These are phyloP conservation scores for Nemania bipapillata DNA, from an alignment of 2,329 filamentous ascomycete species.

Conservation along the genomic window DNA sequence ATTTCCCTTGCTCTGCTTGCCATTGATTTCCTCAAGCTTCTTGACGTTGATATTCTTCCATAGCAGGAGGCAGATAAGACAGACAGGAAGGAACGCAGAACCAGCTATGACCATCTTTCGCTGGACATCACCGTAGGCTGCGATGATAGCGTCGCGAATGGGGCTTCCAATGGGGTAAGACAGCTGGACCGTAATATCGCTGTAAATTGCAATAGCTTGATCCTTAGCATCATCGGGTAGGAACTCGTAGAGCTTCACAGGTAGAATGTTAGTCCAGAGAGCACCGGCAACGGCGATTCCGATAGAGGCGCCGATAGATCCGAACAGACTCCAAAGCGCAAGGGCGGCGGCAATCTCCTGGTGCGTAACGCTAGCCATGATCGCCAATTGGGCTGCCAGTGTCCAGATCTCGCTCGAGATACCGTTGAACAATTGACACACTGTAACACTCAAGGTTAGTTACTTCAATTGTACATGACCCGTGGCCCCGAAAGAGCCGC, in stretches of 20 bases:
- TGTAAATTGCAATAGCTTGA: slow-evolving; percentile 1
- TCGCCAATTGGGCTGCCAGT: slow-evolving; percentile 15
- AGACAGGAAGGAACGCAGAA: slow-evolving; percentile 12
- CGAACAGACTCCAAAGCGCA: slow-evolving; percentile 11
- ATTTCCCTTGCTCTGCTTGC: slow-evolving; percentile 6
- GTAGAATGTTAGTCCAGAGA: slow-evolving; percentile 20
- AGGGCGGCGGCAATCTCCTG: slow-evolving; percentile 21
- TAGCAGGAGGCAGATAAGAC: slow-evolving; percentile 17
- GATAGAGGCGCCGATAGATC: slow-evolving; percentile 17
- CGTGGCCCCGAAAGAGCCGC: neutral
- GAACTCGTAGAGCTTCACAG: slow-evolving; percentile 19
- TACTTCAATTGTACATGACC: neutral
- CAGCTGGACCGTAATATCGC: slow-evolving; percentile 6
- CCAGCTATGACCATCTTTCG: slow-evolving; percentile 24
- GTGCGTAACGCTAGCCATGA: slow-evolving; percentile 21
- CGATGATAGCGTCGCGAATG: slow-evolving; percentile 9
- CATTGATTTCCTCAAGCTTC: slow-evolving; percentile 5
- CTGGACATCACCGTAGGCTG: slow-evolving; percentile 18
- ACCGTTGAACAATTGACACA: slow-evolving; percentile 19
- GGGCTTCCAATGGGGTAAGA: slow-evolving; percentile 10
- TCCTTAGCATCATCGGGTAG: slow-evolving; percentile 10
- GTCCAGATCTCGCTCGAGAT: slow-evolving; percentile 17
- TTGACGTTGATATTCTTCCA: slow-evolving; percentile 29
- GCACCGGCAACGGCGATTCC: slow-evolving; percentile 14
- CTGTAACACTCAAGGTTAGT: neutral